Evolutionary conservation across 768 basidiomycete genomes (phyloP).

Genomic region (Coprinopsis marcescibilis): DNA sequence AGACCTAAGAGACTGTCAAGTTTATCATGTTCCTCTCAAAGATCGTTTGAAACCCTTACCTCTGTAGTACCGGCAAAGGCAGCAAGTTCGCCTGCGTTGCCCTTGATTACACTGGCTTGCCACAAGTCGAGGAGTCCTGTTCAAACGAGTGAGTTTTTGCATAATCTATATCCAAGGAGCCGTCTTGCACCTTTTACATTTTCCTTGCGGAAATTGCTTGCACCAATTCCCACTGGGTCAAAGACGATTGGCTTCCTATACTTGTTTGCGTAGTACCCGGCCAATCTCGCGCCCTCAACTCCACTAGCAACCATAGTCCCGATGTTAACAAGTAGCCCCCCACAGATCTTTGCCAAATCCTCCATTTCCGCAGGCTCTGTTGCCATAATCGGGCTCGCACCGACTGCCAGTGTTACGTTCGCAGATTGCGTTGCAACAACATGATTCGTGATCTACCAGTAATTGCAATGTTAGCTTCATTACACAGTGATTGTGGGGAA

Average conservation of each 20-base stretch:
- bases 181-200: slow-evolving; percentile 50
- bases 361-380: slow-evolving; percentile 77
- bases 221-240: slow-evolving; percentile 91
- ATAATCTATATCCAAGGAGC: neutral
- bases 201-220: slow-evolving; percentile 62
- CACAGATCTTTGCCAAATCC: slow-evolving; percentile 61
- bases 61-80: slow-evolving; percentile 71
- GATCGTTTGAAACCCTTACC: slow-evolving; percentile 36
- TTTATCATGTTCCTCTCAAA: neutral
- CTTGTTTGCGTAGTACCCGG: slow-evolving; percentile 64
- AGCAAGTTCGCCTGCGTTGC: slow-evolving; percentile 87
- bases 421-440: slow-evolving; percentile 89
- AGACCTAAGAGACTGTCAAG: slow-evolving; percentile 38
- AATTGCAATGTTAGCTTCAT: neutral
- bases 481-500: neutral
- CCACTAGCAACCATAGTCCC: slow-evolving; percentile 63
- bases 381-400: slow-evolving; percentile 94
- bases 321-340: slow-evolving; percentile 79
- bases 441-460: slow-evolving; percentile 73
- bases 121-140: slow-evolving; percentile 66
- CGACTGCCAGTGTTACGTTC: slow-evolving; percentile 82
- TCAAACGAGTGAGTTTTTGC: neutral
- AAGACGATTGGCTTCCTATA: slow-evolving; percentile 75
- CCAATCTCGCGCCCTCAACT: slow-evolving; percentile 68
- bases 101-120: slow-evolving; percentile 91